Evolutionary conservation across 1,284 basidiomycete genomes (phyloP).

Genomic region (Ustilago crameri): DNA sequence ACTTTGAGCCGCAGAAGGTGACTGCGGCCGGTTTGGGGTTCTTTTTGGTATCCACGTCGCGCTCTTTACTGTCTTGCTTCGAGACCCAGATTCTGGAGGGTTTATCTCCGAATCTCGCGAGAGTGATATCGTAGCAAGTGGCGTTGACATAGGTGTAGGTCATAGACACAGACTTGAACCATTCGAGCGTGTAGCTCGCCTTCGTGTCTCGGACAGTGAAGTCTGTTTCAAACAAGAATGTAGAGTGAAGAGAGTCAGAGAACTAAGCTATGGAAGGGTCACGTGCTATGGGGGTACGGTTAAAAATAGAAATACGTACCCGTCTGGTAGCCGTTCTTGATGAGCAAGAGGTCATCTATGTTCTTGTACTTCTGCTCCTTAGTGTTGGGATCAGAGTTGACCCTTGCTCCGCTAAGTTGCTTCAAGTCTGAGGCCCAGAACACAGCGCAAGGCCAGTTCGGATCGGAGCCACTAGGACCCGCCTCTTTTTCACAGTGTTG

Average conservation of each 20-base stretch:
- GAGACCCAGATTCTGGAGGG: constrained; percentile 23
- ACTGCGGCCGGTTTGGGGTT: not conserved
- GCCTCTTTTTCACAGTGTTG: constrained; percentile 17
- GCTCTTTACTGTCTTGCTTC: constrained; percentile 13
- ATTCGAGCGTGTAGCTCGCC: constrained; percentile 1
- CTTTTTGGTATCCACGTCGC: constrained; percentile 6
- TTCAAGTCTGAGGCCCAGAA: constrained; percentile 8
- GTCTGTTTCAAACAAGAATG: constrained; percentile 9
- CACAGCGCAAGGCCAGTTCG: constrained; percentile 23
- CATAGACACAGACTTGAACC: not conserved
- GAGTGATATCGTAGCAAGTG: constrained; percentile 14
- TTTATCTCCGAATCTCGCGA: not conserved
- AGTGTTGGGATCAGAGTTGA: not conserved
- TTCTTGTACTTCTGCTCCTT: not conserved
- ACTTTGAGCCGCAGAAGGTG: constrained; percentile 16
- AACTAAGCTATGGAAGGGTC: too few species aligned
- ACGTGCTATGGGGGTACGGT: too few species aligned
- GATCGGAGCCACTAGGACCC: not conserved
- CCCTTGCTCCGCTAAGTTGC: not conserved
- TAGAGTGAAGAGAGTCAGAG: too few species aligned
- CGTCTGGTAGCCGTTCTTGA: constrained; percentile 14
- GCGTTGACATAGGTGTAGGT: constrained; percentile 8
- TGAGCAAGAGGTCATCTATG: constrained; percentile 9
- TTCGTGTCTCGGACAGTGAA: constrained; percentile 18
- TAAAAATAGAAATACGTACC: too few species aligned